Evolutionary conservation across 768 basidiomycete genomes (phyloP).

Genomic region (Termitomyces sp.): DNA sequence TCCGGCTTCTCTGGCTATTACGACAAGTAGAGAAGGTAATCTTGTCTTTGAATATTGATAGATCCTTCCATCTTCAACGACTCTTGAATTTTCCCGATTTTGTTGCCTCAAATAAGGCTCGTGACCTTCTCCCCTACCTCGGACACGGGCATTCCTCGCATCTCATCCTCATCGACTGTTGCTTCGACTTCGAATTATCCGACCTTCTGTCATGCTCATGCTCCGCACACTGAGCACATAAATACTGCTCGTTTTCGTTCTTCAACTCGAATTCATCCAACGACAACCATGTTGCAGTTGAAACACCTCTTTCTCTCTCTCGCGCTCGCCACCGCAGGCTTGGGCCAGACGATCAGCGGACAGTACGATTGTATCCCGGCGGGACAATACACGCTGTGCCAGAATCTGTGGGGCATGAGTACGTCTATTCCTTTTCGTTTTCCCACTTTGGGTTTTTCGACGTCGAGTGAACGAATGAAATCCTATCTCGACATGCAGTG

Average conservation of each 20-base stretch:
- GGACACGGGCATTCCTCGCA: neutral
- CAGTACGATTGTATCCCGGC: constrained; percentile 40
- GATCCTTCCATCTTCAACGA: neutral
- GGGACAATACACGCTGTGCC: constrained; percentile 48
- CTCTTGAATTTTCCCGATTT: neutral
- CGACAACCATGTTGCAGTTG: no score
- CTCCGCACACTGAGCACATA: no score
- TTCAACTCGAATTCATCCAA: neutral
- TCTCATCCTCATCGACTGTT: neutral
- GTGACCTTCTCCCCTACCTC: neutral
- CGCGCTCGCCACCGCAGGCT: no score
- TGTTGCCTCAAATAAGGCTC: neutral
- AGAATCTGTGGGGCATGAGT: constrained; percentile 54
- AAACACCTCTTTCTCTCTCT: no score
- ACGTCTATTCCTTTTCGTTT: constrained; percentile 5
- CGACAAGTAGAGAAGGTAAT: no score
- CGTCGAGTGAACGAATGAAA: neutral
- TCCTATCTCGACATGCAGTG: constrained; percentile 8
- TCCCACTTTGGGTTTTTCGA: no score
- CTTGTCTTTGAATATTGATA: neutral
- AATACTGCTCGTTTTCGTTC: neutral
- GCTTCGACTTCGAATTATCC: neutral
- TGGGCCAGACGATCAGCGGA: constrained; percentile 43
- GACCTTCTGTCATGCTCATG: neutral
- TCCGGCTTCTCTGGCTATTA: neutral